A percentile compares a stretch with the other conserved stretches of the same genome.
Evolutionary conservation across 2,329 filamentous ascomycete species (phyloP).

Genomic region (Trichoderma lentiforme): DNA sequence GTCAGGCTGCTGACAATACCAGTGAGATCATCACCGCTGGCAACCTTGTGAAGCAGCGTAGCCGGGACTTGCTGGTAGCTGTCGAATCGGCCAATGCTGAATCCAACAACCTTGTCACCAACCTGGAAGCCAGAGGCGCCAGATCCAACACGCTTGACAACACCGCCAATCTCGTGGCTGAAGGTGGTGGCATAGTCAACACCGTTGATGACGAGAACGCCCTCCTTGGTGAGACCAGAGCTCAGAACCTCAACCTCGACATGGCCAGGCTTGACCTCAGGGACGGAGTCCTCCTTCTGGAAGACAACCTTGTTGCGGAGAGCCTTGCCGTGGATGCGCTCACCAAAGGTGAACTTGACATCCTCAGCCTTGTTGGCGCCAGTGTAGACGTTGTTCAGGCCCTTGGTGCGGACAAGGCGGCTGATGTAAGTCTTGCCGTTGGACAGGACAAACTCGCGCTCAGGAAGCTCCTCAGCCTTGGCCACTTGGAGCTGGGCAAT

Average conservation of each 20-base stretch:
- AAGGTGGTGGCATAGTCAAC: conserved; percentile 27
- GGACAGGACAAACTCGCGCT: conserved; percentile 25
- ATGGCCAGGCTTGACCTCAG: conserved; percentile 23
- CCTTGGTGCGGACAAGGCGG: conserved; percentile 24
- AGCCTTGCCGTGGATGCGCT: conserved; percentile 24
- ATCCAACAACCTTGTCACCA: conserved; percentile 27
- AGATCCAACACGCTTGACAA: conserved; percentile 24
- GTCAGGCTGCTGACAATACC: conserved; percentile 25
- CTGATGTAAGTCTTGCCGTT: conserved; percentile 26
- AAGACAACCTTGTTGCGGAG: conserved; percentile 22
- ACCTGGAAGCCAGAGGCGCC: conserved; percentile 19
- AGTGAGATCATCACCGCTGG: conserved; percentile 24
- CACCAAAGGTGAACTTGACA: conserved; percentile 13
- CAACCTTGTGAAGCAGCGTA: conserved; percentile 11
- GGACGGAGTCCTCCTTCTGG: conserved; percentile 11
- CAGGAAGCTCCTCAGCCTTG: conserved; percentile 19
- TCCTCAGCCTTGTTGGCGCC: conserved; percentile 14
- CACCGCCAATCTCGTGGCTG: conserved; percentile 26
- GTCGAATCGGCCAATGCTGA: conserved; percentile 29
- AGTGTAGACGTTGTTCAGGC: conserved; percentile 23
- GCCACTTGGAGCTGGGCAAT: conserved; percentile 19
- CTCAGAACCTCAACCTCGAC: conserved; percentile 27
- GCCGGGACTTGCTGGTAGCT: conserved; percentile 26
- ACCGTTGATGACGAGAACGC: conserved; percentile 26
- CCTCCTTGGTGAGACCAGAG: conserved; percentile 25